Conservation (phyloP, 2,329 filamentous ascomycete genomes). For the Diaporthe caulivora region DNA sequence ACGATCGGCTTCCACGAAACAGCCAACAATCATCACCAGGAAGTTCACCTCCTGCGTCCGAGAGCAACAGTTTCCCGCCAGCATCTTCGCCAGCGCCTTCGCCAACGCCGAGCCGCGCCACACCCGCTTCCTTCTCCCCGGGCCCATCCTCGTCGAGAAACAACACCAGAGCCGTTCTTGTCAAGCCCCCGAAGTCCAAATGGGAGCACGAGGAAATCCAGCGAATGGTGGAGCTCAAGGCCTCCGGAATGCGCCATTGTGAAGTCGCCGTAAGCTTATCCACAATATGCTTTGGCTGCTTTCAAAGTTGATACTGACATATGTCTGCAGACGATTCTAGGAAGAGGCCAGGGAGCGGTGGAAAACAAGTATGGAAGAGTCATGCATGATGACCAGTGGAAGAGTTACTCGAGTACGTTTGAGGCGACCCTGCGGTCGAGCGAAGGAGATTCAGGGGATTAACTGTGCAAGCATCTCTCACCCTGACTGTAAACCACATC, state of each 20-base stretch:
- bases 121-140: neutral
- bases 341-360: slow-evolving; percentile 23
- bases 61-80: neutral
- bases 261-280: slow-evolving; percentile 6
- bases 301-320: neutral
- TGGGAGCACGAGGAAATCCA: slow-evolving; percentile 30
- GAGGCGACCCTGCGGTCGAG: neutral
- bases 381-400: slow-evolving; percentile 5
- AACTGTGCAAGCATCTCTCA: neutral
- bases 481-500: neutral
- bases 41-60: neutral
- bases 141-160: neutral
- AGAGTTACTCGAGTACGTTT: neutral
- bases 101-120: too few relatives aligned
- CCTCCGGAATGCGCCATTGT: slow-evolving; percentile 14
- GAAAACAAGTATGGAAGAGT: slow-evolving; percentile 37
- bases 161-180: neutral
- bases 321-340: slow-evolving; percentile 11
- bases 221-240: slow-evolving; percentile 23
- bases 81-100: neutral
- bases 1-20: neutral
- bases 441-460: too few relatives aligned
- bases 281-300: neutral
- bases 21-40: neutral
- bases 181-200: neutral